A percentile compares a stretch with the other conserved stretches of the same genome.
Evolutionary conservation across 371 early-diverging fungal genomes (phyloP).

Genomic region (Actinomortierella ambigua): DNA sequence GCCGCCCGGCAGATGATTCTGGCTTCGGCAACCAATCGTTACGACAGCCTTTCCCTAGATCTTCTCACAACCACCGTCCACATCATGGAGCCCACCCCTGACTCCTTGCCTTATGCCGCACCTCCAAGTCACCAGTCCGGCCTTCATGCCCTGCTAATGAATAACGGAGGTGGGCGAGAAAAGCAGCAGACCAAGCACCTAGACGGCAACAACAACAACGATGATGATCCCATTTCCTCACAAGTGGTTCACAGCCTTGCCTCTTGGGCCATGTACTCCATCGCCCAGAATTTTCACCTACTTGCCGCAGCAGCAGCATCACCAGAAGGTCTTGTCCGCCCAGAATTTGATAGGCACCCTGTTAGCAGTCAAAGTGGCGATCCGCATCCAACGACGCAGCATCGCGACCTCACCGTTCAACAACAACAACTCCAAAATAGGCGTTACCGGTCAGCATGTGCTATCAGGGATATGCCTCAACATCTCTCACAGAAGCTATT

Average conservation of each 20-base stretch:
- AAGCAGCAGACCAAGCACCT: not conserved
- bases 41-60: constrained; percentile 19
- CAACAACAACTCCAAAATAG: constrained; percentile 9
- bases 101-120: constrained; percentile 3
- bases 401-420: not conserved
- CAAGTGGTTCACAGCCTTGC: constrained; percentile 17
- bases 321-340: not conserved
- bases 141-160: not conserved
- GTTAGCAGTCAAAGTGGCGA: not conserved
- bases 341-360: not conserved
- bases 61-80: constrained; percentile 15
- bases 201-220: not conserved
- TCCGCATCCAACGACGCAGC: not conserved
- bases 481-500: constrained; percentile 25
- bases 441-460: constrained; percentile 2
- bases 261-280: constrained; percentile 18
- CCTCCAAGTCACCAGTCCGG: too few relatives aligned
- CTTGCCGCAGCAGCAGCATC: constrained; percentile 8
- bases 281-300: constrained; percentile 22
- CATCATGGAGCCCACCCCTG: constrained; percentile 16
- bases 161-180: not conserved
- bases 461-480: constrained; percentile 6
- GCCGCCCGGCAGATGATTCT: constrained; percentile 25
- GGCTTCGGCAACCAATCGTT: constrained; percentile 20
- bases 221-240: not conserved